Evolutionary conservation across 1,284 basidiomycete species (phyloP).

Genomic region (Irpex sp.): DNA sequence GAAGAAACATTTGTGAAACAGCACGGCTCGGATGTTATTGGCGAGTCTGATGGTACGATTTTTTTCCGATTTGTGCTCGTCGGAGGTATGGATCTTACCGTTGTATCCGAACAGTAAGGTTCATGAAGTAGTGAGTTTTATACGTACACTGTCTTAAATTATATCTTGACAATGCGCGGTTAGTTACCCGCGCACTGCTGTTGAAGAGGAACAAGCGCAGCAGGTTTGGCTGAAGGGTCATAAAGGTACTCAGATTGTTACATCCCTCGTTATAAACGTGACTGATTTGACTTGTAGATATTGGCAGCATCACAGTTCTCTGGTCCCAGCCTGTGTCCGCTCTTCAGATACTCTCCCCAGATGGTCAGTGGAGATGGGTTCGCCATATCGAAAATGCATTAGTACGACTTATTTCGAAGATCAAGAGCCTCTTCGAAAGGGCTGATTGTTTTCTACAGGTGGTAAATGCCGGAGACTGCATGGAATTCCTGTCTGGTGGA

Average conservation of each 20-base stretch:
- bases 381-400: slow-evolving; percentile 58
- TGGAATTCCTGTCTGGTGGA: slow-evolving; percentile 41
- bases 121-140: slow-evolving; percentile 49
- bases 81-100: no score
- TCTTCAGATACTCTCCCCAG: slow-evolving; percentile 49
- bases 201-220: slow-evolving; percentile 52
- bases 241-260: slow-evolving; percentile 36
- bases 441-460: slow-evolving; percentile 19
- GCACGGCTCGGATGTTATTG: slow-evolving; percentile 25
- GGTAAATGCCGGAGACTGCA: slow-evolving; percentile 40
- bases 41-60: slow-evolving; percentile 27
- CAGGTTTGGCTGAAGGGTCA: slow-evolving; percentile 63
- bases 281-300: slow-evolving; percentile 33
- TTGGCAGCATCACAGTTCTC: slow-evolving; percentile 54
- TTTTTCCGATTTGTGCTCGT: not conserved
- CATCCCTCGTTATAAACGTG: not conserved
- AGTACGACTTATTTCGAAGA: slow-evolving; percentile 24
- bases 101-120: slow-evolving; percentile 33
- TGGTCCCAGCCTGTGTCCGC: slow-evolving; percentile 60
- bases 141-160: not conserved
- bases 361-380: slow-evolving; percentile 56
- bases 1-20: slow-evolving; percentile 32
- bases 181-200: slow-evolving; percentile 42
- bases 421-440: slow-evolving; percentile 9
- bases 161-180: no score